Base-by-base conservation (phyloP, 106 monocot genomes). In the Dendrobium chrysotoxum region DNA sequence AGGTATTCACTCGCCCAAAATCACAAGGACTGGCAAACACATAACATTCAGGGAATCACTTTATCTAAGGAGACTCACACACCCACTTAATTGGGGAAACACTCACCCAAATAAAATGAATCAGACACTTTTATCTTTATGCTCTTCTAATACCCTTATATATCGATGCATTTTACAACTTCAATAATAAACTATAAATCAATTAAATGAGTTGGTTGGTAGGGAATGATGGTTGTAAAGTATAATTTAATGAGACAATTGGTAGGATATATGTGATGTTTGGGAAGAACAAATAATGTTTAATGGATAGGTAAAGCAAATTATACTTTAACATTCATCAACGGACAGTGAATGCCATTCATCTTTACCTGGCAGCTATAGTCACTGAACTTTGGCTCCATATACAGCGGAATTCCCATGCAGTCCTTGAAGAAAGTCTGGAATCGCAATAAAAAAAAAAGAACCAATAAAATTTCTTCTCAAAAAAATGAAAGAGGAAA, bases 321-420 rank as follows among this genome's bases (percentile, higher is more conserved):
- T 65, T 65, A 20, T 31, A 5, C 8, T 40, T 40, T 7, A 73
- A 40, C 1, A 13, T 50, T 50, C 50, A 13, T 50, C 50, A 28
- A 81, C n/a, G 74, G 26, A 40, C 25, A 81, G 58, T 6, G 2
- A 13, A 5, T 11, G 11, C 50, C 50, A 50, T 2, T 50, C 13
- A 13, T 50, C 11, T 15, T 53, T 88, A 98, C 97, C 94, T 98
- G 92, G 81, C 97, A 94, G 85, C 94, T 98, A 58, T 92, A 98
- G 77, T 98, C 94, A 16, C 57, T 82, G 76, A 98, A 98, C 75
- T 98, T 98, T 42, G 97, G 97, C 67, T 98, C 97, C 94, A 98
- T 98, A 75, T 86, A 84, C 35, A 98, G 76, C n/a, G 93, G 93
- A 28, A 94, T 94, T 38, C 94, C 97, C 97, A 98, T 98, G 79